phyloP scores from a whole-genome alignment of 2,329 filamentous ascomycete species.

The Neospermospora avenae region DNA sequence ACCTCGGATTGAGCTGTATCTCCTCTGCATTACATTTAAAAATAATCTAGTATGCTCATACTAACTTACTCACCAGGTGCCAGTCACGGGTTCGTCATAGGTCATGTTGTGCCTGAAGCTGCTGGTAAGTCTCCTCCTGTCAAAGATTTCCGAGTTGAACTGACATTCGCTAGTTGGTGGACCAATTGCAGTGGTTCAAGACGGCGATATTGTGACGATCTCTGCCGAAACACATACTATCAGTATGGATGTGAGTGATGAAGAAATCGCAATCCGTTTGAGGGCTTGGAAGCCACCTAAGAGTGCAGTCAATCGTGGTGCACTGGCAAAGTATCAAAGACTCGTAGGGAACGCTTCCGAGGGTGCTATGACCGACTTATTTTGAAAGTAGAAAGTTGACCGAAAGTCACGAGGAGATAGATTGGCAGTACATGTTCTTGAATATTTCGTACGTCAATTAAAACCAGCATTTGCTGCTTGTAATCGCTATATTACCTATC shows the following conservation, averaged over 20 bases:
- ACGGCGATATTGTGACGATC: constrained; percentile 84
- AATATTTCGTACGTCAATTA: no score
- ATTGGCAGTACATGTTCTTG: background rate
- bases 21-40: no score
- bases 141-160: background rate
- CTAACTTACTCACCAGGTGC: constrained; percentile 41
- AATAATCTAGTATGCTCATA: no score
- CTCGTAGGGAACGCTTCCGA: constrained; percentile 89
- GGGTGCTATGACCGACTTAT: constrained; percentile 83
- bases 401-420: background rate
- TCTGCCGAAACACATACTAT: constrained; percentile 73
- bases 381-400: constrained; percentile 36
- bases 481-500: no score
- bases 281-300: constrained; percentile 67
- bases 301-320: constrained; percentile 74
- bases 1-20: no score
- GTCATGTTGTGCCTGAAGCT: constrained; percentile 88
- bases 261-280: constrained; percentile 65
- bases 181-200: constrained; percentile 75
- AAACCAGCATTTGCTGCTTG: no score
- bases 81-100: constrained; percentile 88
- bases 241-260: constrained; percentile 62
- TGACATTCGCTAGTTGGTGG: constrained; percentile 58
- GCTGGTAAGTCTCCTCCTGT: constrained; percentile 41
- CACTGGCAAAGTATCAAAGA: constrained; percentile 83